Evolutionary conservation across 2,329 filamentous ascomycete species (phyloP), one percentile per base, ranked within the genome.

Genomic region (Pseudogymnoascus sp.): DNA sequence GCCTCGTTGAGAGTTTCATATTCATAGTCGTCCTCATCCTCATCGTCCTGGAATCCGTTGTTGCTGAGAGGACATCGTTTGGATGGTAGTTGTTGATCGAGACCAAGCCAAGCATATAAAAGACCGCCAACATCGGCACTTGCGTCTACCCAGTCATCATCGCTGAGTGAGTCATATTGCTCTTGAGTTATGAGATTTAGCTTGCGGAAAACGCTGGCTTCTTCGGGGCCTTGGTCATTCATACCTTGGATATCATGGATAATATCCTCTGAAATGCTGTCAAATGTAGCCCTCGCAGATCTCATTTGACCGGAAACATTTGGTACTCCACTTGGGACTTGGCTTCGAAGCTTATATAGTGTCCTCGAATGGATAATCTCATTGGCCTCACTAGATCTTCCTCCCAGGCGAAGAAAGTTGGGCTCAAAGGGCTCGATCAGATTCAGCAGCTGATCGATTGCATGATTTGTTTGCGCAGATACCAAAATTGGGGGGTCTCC

Each of bases 381-480:
- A 63, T 89, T 86, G 4, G 64, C 63, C 53, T 66, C 67, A n/a
- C 66, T 66, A 14, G 61, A 66, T 59, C 69, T 61, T 6, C 70
- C 67, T 8, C 78, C 75, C 8, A 90, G 74, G 7, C 87, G 81
- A 57, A 87, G 75, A 62, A 91, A 85, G 1, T 83, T 79, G 0
- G 75, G 72, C 66, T 88, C 85, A 66, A 87, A 88, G 5, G 53
- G 43, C 9, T 67, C 33, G 14, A 72, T 63, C 47, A 71, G 68
- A 35, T 68, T 70, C 0, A 96, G 76, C 0, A 97, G 77, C 69
- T 96, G 91, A 67, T 97, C 91, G 0, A 96, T 76, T 0, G 91
- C 91, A 72, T 96, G 91, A 62, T 97, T 97, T 0, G 91, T 97
- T 68, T 96, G 91, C 6, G 90, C 91, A 0, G 91, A 82, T 3